Conservation (phyloP, 2,329 filamentous ascomycete species). For the Colletotrichum sp. region DNA sequence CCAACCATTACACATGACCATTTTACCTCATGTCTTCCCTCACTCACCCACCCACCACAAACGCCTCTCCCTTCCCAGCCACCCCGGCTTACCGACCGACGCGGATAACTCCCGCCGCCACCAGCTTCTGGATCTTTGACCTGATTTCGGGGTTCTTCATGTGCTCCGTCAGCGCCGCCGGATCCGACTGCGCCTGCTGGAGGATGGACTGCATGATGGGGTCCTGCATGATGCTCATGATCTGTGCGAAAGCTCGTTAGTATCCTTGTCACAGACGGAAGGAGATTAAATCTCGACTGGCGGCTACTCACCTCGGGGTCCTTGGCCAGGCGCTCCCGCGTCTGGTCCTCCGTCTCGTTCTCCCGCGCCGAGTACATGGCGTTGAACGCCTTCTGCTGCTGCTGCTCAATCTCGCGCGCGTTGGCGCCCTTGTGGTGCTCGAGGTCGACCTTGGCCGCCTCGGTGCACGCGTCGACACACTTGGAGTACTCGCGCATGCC, state of each 20-base stretch:
- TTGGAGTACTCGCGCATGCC: constrained; percentile 99
- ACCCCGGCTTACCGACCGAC: constrained; percentile 56
- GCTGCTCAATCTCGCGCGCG: constrained; percentile 87
- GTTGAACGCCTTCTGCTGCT: constrained; percentile 89
- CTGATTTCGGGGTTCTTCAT: constrained; percentile 91
- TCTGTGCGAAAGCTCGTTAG: constrained; percentile 47
- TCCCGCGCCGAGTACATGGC: constrained; percentile 91
- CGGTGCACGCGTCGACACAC: constrained; percentile 86
- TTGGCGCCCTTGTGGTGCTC: constrained; percentile 75
- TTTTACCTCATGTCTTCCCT: not conserved
- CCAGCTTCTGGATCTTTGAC: constrained; percentile 91
- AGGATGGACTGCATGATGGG: constrained; percentile 98
- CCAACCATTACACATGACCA: constrained; percentile 23
- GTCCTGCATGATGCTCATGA: constrained; percentile 90
- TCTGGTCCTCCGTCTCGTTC: constrained; percentile 96
- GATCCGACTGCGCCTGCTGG: constrained; percentile 94
- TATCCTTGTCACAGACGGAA: not conserved
- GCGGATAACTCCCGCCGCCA: constrained; percentile 90
- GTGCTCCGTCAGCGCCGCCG: constrained; percentile 91
- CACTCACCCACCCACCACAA: not conserved
- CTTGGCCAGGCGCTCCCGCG: constrained; percentile 84
- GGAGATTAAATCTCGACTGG: rapidly evolving
- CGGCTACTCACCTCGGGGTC: constrained; percentile 83
- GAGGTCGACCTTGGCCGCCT: constrained; percentile 79
- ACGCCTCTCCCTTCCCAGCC: not conserved